phyloP scores from a whole-genome alignment of 352 stramenopile genomes.

The Chrysophaeum taylorii region DNA sequence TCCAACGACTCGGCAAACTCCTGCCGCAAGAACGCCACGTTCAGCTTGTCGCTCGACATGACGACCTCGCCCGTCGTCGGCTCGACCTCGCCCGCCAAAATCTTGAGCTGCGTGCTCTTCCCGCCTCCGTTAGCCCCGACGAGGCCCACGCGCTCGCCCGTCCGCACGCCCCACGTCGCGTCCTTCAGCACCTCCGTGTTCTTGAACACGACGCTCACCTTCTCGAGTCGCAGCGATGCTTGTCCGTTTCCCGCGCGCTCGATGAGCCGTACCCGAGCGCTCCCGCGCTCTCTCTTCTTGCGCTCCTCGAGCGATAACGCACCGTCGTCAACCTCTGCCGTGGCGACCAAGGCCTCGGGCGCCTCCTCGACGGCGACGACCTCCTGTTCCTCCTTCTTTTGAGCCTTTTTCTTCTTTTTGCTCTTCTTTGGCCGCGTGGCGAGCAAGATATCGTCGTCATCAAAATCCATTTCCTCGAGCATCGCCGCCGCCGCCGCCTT shows the following conservation, averaged over 20 bases:
- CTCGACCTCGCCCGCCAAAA: constrained; percentile 62
- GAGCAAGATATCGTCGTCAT: too few relatives aligned
- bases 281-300: neutral
- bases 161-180: constrained; percentile 66
- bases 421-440: neutral
- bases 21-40: constrained; percentile 60
- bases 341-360: neutral
- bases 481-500: too few relatives aligned
- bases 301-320: constrained; percentile 1
- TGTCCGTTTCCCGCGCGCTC: constrained; percentile 53
- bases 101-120: constrained; percentile 59
- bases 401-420: constrained; percentile 8
- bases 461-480: too few relatives aligned
- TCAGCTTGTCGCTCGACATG: constrained; percentile 49
- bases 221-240: constrained; percentile 51
- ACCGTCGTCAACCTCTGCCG: neutral
- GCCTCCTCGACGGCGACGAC: neutral
- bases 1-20: constrained; percentile 68
- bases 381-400: neutral
- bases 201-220: constrained; percentile 58
- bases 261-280: constrained; percentile 39
- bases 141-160: constrained; percentile 59
- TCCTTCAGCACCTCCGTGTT: constrained; percentile 66
- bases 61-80: constrained; percentile 62
- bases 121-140: constrained; percentile 48